Percentiles rank a stretch among this genome's conserved stretches.
Evolutionary conservation across 768 basidiomycete genomes (phyloP).

Genomic region (Sistotremastrum niveocremeum): DNA sequence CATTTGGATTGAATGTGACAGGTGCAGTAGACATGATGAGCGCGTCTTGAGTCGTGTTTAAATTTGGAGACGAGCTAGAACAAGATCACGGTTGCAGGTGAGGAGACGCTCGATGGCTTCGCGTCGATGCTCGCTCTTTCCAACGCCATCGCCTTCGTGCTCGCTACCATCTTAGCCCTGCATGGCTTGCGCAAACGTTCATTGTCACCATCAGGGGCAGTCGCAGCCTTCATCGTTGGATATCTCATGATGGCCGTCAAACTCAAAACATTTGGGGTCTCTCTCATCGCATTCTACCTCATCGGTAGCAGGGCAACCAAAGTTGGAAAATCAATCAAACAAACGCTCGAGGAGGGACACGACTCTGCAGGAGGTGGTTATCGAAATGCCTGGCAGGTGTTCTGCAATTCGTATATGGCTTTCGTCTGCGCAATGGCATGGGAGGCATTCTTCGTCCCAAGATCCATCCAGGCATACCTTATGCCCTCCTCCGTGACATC

Average conservation of each 20-base stretch:
- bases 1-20: constrained; percentile 38
- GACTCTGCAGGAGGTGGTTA: constrained; percentile 47
- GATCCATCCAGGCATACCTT: constrained; percentile 15
- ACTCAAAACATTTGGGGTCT: constrained; percentile 46
- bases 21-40: too few species aligned
- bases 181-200: constrained; percentile 69
- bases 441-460: constrained; percentile 44
- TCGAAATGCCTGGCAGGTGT: constrained; percentile 66
- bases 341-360: constrained; percentile 64
- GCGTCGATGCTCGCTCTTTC: background rate
- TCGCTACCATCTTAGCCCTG: constrained; percentile 40
- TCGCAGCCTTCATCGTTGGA: constrained; percentile 66
- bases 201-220: constrained; percentile 62
- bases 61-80: too few species aligned
- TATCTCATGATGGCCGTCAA: constrained; percentile 59
- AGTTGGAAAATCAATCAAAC: constrained; percentile 66
- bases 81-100: background rate
- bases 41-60: too few species aligned
- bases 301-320: constrained; percentile 76
- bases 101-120: background rate
- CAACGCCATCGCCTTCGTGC: constrained; percentile 22
- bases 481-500: constrained; percentile 5
- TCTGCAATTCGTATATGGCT: constrained; percentile 66
- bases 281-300: constrained; percentile 68
- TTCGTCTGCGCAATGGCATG: constrained; percentile 46